Base-by-base conservation (phyloP, 139 green algal genomes). In the Chlorella sp. region DNA sequence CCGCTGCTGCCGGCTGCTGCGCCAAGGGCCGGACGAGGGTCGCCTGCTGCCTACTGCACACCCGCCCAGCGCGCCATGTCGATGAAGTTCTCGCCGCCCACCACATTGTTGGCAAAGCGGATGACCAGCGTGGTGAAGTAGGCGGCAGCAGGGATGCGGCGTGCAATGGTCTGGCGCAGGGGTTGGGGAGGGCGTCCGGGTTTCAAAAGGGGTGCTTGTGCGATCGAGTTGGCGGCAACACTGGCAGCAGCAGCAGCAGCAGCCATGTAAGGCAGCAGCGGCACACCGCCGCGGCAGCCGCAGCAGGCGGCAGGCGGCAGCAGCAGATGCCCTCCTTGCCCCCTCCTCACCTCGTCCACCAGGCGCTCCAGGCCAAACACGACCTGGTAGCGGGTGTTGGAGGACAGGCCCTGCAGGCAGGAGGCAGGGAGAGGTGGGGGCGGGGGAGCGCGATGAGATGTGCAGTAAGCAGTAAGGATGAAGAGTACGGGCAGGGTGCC, bases 101-200 rank as follows among this genome's bases (percentile, higher is more conserved):
- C 93, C 21, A 99, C 91, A 83, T 99, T 99, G 90, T 99, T 99
- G 51, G 88, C 85, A 80, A 99, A 99, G 36, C 97, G 94, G 57
- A 99, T 94, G 47, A 87, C 91, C 4, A 98, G 64, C 0, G 97
- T 99, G 62, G 95, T 95, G 32, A 84, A 88, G 80, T 97, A 98
- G 11, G 96, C 93, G 1, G 94, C 63, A 62, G 84, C 64, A 20
- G 85, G 89, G 36, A 90, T 56, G 32, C 72, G 78, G 7, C 83
- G 41, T 1, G 78, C 78, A 5, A 83, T 63, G 56, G 76, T 82
- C 76, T 82, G 76, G 25, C 28, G 2, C 3, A 34, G 17, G 17
- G 26, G 30, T 18, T 20, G 63, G 34, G 18, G 36, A 47, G 68
- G 34, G 34, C 18, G 16, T 30, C 26, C 11, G 4, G 16, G 30